phyloP scores from a whole-genome alignment of 257 asterid species.

The Salvia rosmarinus region DNA sequence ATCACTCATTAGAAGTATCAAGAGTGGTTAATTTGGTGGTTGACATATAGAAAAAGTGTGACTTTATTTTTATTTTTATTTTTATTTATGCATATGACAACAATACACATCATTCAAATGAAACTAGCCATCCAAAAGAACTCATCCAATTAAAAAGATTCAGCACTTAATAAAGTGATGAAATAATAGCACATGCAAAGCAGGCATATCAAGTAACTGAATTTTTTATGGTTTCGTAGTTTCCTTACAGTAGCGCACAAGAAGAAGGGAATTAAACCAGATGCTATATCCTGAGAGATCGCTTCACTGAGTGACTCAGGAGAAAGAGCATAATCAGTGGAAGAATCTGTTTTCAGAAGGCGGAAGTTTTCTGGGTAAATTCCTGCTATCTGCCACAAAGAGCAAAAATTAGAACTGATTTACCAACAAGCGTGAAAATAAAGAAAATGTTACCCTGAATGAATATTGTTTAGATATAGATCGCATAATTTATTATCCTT shows the following conservation, averaged over 20 bases:
- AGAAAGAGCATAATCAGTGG: slow-evolving; percentile 69
- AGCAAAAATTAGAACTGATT: slow-evolving; percentile 12
- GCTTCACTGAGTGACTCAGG: slow-evolving; percentile 70
- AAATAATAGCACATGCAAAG: neutral
- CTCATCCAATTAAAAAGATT: neutral
- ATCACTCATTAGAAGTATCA: neutral
- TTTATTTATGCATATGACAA: neutral
- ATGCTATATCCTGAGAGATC: slow-evolving; percentile 59
- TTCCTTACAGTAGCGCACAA: slow-evolving; percentile 92
- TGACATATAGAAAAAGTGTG: neutral
- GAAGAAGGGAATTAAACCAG: slow-evolving; percentile 95
- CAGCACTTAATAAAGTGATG: neutral
- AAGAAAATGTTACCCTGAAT: neutral
- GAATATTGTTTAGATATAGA: slow-evolving; percentile 5
- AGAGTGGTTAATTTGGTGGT: neutral
- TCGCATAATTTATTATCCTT: slow-evolving; percentile 1
- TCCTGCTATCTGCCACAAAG: slow-evolving; percentile 76
- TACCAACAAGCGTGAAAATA: neutral
- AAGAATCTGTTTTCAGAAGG: slow-evolving; percentile 70
- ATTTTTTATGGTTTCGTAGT: slow-evolving; percentile 16
- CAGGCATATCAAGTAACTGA: slow-evolving; percentile 23
- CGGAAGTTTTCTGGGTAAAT: slow-evolving; percentile 72
- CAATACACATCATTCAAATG: neutral
- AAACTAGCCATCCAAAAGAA: slow-evolving; percentile 13
- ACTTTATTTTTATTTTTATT: too few species aligned